Percentiles rank a stretch among this genome's conserved stretches.
Conservation (phyloP, 2,329 filamentous ascomycete genomes). For the Ascochyta viciae-villosae region DNA sequence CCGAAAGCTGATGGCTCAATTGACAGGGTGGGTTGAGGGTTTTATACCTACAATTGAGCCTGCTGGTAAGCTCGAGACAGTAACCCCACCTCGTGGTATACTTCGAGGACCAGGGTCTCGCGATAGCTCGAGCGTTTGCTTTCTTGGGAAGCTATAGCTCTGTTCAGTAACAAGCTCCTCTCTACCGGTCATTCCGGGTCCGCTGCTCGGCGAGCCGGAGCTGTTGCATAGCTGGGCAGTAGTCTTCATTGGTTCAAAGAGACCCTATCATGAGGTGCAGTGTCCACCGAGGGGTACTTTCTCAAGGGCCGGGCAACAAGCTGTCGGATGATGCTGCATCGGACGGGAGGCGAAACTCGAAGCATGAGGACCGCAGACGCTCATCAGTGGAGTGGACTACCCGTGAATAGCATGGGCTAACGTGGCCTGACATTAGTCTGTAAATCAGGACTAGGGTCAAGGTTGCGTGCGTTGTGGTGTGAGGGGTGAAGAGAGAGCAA, state of each 20-base stretch:
- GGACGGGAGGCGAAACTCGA: constrained; percentile 33
- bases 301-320: constrained; percentile 20
- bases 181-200: constrained; percentile 28
- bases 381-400: constrained; percentile 16
- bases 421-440: constrained; percentile 28
- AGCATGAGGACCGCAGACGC: constrained; percentile 24
- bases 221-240: background rate
- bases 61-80: constrained; percentile 12
- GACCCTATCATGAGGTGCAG: constrained; percentile 15
- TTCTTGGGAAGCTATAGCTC: constrained; percentile 18
- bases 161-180: constrained; percentile 23
- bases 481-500: constrained; percentile 27
- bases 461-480: constrained; percentile 28
- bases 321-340: constrained; percentile 45
- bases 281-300: constrained; percentile 33
- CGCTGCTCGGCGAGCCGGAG: constrained; percentile 37
- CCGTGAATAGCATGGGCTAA: constrained; percentile 14
- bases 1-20: constrained; percentile 20
- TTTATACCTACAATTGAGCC: constrained; percentile 27
- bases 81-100: constrained; percentile 22
- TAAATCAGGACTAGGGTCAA: constrained; percentile 21
- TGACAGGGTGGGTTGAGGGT: constrained; percentile 8
- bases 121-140: constrained; percentile 14
- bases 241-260: constrained; percentile 20
- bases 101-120: constrained; percentile 15